Evolutionary conservation across 202 grass and related monocot species (phyloP).

Genomic region (Digitaria exilis): DNA sequence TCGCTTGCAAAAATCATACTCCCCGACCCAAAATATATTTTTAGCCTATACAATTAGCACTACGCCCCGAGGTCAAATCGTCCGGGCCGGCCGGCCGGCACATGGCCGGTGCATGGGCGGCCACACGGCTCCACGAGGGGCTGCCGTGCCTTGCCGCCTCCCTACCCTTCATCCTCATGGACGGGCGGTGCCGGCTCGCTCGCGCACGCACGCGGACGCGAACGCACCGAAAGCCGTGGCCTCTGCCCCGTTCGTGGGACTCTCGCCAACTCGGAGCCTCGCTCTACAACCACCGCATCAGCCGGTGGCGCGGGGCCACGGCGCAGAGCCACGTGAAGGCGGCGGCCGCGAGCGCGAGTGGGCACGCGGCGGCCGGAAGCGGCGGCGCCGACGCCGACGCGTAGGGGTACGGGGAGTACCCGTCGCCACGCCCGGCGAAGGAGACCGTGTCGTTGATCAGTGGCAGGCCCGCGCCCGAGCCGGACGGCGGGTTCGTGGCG

Average conservation of each 20-base stretch:
- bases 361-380: background rate
- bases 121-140: background rate
- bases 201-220: background rate
- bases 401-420: background rate
- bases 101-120: slow-evolving; percentile 5
- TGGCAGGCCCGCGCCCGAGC: slow-evolving; percentile 33
- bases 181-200: background rate
- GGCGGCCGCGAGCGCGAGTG: background rate
- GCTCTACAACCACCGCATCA: background rate
- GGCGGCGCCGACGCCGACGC: background rate
- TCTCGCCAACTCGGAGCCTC: background rate
- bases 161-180: background rate
- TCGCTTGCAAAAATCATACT: background rate
- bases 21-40: background rate
- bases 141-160: background rate
- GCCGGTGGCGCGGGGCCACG: background rate
- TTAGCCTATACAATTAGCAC: slow-evolving; percentile 41
- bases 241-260: too few species aligned
- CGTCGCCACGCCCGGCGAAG: slow-evolving; percentile 34
- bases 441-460: slow-evolving; percentile 62
- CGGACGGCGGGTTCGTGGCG: slow-evolving; percentile 18
- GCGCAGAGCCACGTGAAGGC: slow-evolving; percentile 29
- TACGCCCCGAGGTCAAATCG: slow-evolving; percentile 43
- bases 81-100: background rate
- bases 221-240: too few species aligned